Conservation (phyloP, 73 alveolate species). For the Paramecium primaurelia region DNA sequence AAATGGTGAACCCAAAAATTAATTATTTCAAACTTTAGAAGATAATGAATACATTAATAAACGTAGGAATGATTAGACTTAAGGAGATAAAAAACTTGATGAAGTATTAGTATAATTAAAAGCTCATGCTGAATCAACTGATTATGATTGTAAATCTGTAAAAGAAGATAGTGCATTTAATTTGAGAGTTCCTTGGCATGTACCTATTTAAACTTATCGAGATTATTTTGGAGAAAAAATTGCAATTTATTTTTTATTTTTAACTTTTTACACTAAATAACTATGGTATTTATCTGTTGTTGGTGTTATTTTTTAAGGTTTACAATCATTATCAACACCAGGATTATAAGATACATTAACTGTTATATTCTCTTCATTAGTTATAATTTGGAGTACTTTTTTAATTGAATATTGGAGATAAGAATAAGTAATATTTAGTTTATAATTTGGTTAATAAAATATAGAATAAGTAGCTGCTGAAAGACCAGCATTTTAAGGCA, state of each 20-base stretch:
- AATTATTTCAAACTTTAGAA: background rate
- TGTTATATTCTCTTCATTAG: conserved; percentile 27
- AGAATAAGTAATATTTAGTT: conserved; percentile 52
- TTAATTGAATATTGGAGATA: conserved; percentile 72
- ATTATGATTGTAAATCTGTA: conserved; percentile 38
- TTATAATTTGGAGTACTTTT: conserved; percentile 63
- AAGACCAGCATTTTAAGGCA: conserved; percentile 64
- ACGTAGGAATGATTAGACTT: background rate
- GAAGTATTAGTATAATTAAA: conserved; percentile 10
- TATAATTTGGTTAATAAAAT: conserved; percentile 69
- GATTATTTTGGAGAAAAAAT: conserved; percentile 68
- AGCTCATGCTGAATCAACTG: conserved; percentile 49
- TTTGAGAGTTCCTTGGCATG: conserved; percentile 29
- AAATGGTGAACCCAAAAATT: background rate
- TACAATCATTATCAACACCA: background rate
- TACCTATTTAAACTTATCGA: conserved; percentile 26
- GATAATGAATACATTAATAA: background rate
- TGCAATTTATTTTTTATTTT: conserved; percentile 55
- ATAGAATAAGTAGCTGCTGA: conserved; percentile 67
- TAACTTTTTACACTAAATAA: conserved; percentile 30
- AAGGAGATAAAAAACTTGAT: conserved; percentile 1
- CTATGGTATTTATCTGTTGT: conserved; percentile 47
- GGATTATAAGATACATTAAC: conserved; percentile 12
- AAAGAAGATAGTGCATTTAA: background rate
- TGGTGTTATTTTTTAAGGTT: conserved; percentile 27